Conservation (phyloP, 1,284 basidiomycete genomes). For the Lentinula novae-zelandiae region DNA sequence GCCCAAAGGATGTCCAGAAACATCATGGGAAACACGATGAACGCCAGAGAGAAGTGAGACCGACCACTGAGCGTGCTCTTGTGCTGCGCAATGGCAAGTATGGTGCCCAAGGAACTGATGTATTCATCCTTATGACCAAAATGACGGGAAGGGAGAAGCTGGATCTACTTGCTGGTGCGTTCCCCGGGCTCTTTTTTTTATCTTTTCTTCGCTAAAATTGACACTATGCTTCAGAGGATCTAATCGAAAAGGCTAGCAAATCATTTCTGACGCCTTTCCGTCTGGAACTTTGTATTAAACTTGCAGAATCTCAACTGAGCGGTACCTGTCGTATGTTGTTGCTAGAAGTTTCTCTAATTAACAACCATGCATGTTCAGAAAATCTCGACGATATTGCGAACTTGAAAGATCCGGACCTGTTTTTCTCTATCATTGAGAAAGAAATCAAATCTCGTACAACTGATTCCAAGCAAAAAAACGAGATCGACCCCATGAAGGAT, state of each 20-base stretch:
- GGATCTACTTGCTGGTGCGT: conserved; percentile 67
- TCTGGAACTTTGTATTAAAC: conserved; percentile 57
- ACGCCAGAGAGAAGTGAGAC: conserved; percentile 43
- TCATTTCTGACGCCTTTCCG: conserved; percentile 62
- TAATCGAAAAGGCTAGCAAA: conserved; percentile 49
- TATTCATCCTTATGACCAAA: conserved; percentile 50
- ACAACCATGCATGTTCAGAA: conserved; percentile 23
- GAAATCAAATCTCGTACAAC: conserved; percentile 50
- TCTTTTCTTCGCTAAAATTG: neutral
- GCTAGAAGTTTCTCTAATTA: neutral
- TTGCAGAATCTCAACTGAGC: conserved; percentile 67
- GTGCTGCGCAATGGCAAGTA: conserved; percentile 70
- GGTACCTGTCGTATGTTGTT: conserved; percentile 35
- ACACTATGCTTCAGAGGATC: conserved; percentile 49
- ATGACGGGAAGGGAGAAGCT: conserved; percentile 74
- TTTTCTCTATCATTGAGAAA: conserved; percentile 47
- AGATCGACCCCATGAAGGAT: conserved; percentile 32
- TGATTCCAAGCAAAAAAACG: conserved; percentile 22
- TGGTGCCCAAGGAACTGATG: conserved; percentile 66
- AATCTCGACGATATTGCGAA: conserved; percentile 64
- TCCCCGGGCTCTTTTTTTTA: conserved; percentile 1
- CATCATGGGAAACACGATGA: conserved; percentile 37
- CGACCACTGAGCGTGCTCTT: conserved; percentile 67
- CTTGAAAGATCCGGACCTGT: conserved; percentile 59
- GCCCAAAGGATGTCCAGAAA: conserved; percentile 27